phyloP scores from a whole-genome alignment of 257 asterid species.

The Solanum chmielewskii region DNA sequence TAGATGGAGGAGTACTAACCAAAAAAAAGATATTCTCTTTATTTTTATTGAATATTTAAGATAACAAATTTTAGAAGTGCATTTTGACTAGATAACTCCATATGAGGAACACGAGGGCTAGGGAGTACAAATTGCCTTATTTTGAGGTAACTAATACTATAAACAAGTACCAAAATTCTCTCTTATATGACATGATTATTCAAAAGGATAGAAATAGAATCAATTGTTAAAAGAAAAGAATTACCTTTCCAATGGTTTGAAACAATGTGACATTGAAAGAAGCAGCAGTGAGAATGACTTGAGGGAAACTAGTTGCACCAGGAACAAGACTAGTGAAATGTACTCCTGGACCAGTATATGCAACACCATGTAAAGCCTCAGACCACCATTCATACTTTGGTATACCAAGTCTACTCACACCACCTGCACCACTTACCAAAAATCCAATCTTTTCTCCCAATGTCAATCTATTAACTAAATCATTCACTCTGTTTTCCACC shows the following conservation, averaged over 20 bases:
- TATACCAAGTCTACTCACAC: slow-evolving; percentile 17
- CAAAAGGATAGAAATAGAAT: not conserved
- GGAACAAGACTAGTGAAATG: slow-evolving; percentile 20
- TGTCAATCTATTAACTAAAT: slow-evolving; percentile 23
- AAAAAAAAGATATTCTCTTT: too few relatives aligned
- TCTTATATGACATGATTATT: not conserved
- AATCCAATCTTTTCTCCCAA: slow-evolving; percentile 26
- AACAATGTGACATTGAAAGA: slow-evolving; percentile 34
- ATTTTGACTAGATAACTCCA: too few relatives aligned
- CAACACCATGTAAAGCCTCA: slow-evolving; percentile 41
- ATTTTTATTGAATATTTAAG: not conserved
- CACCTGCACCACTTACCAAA: slow-evolving; percentile 13
- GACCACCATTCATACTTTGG: slow-evolving; percentile 46
- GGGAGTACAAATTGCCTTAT: not conserved
- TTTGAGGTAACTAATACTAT: not conserved
- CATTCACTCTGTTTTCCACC: slow-evolving; percentile 15
- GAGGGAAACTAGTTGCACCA: slow-evolving; percentile 49
- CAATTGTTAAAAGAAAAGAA: not conserved
- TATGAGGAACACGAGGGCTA: not conserved
- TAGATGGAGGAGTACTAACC: too few relatives aligned
- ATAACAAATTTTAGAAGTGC: not conserved
- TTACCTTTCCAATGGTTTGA: slow-evolving; percentile 33
- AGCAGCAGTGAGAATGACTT: slow-evolving; percentile 39
- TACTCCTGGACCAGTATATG: slow-evolving; percentile 17
- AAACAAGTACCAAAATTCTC: not conserved